Evolutionary conservation across 2,329 filamentous ascomycete genomes (phyloP), one percentile per base, ranked within the genome.

Genomic region (Fusarium sp.): DNA sequence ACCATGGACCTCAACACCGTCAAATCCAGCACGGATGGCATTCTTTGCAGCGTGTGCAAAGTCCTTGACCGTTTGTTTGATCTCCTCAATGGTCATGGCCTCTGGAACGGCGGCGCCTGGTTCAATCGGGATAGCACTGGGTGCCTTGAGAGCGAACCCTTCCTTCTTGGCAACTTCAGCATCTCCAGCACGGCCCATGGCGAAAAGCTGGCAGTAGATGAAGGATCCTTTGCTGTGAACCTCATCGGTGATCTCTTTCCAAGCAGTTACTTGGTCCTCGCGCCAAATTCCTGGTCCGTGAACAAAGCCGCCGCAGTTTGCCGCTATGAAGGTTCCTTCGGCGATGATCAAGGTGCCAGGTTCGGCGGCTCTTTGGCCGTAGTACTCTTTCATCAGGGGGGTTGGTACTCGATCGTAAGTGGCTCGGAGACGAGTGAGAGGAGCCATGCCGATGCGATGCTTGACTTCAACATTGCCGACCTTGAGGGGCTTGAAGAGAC

Each of bases 201-300:
- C 87, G 85, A 90, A 92, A 0, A 93, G 83, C 77, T 93, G 92
- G 2, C 86, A 79, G 80, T 85, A 92, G 60, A 93, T 90, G 77
- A 86, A 89, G 11, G 84, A 86, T 5, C 88, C 88, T 75, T 91
- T 91, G 36, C 83, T 82, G 78, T 94, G 92, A 0, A 93, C 91
- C 1, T 87, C 88, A 29, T 91, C 87, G 1, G 88, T 91, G 60
- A 93, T 83, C 17, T 84, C 80, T 66, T 86, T 89, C 92, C 92
- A 94, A 0, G 84, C 88, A 0, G 82, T 81, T 51, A 92, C 84
- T 67, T 92, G 91, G 8, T 83, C 85, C 0, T 86, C 80, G 44
- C 77, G 87, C 81, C 85, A 92, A 71, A 93, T 89, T 2, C 89
- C 90, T 0, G 91, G 90, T 0, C 87, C 85, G 72, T 89, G 80